phyloP scores from a whole-genome alignment of 2,329 filamentous ascomycete genomes.

The Thelonectria discophora region DNA sequence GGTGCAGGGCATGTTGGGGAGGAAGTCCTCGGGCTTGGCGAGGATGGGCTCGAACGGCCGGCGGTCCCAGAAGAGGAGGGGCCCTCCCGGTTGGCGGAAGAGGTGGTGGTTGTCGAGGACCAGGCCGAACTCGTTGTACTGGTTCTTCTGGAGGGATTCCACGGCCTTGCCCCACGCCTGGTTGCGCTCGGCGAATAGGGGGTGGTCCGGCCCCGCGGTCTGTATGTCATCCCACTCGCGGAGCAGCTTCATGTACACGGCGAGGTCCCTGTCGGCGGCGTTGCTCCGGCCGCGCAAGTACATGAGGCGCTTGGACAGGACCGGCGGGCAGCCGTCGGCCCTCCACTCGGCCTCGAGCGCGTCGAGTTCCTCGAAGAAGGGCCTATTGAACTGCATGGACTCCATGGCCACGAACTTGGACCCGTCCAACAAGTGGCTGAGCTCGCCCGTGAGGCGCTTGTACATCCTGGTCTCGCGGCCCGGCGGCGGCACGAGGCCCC shows the following conservation, averaged over 20 bases:
- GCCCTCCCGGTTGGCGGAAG: constrained; percentile 55
- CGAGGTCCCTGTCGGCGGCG: constrained; percentile 32
- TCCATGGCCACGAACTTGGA: constrained; percentile 43
- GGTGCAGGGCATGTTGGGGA: constrained; percentile 64
- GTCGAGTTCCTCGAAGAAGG: constrained; percentile 54
- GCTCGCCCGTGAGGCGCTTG: constrained; percentile 35
- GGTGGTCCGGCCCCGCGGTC: constrained; percentile 28
- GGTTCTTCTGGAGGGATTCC: constrained; percentile 43
- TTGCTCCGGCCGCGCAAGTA: constrained; percentile 43
- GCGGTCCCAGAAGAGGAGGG: constrained; percentile 72
- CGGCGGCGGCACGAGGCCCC: constrained; percentile 54
- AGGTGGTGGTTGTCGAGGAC: constrained; percentile 64
- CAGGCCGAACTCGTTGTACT: constrained; percentile 49
- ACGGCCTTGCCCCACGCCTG: constrained; percentile 47
- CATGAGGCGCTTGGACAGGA: constrained; percentile 36
- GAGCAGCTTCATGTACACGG: constrained; percentile 46
- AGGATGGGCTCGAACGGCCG: constrained; percentile 75
- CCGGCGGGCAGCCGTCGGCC: constrained; percentile 1
- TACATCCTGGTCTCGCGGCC: constrained; percentile 52
- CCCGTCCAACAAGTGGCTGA: constrained; percentile 29
- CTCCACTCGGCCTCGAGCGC: constrained; percentile 47
- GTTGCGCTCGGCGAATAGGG: constrained; percentile 44
- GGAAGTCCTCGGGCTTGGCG: constrained; percentile 69
- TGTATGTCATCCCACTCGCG: constrained; percentile 44
- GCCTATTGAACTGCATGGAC: constrained; percentile 47